A percentile compares a stretch with the other conserved stretches of the same genome.
phyloP scores from a whole-genome alignment of 2,329 filamentous ascomycete species.

The Aspergillus flavus region DNA sequence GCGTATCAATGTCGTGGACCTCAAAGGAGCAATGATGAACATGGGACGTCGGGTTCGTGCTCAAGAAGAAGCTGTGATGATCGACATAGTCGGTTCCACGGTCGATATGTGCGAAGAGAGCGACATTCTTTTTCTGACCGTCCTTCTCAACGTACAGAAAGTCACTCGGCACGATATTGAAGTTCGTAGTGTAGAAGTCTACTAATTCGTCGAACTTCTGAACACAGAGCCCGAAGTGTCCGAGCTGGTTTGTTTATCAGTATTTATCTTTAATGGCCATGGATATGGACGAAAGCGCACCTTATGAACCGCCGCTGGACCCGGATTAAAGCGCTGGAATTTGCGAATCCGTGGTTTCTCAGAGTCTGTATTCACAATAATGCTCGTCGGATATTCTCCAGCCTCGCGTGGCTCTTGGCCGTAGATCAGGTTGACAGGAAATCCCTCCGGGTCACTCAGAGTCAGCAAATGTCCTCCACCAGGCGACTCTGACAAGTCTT shows the following conservation, averaged over 20 bases:
- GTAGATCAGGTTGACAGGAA: constrained; percentile 44
- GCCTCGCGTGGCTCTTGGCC: constrained; percentile 34
- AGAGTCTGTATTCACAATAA: constrained; percentile 29
- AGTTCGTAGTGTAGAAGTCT: constrained; percentile 32
- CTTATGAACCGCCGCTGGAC: constrained; percentile 37
- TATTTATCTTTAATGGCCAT: neutral
- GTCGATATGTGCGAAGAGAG: constrained; percentile 55
- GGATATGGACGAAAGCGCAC: constrained; percentile 15
- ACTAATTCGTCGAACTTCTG: constrained; percentile 28
- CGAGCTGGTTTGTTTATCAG: constrained; percentile 21
- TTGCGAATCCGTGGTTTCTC: constrained; percentile 32
- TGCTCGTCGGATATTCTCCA: constrained; percentile 21
- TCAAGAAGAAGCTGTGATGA: constrained; percentile 58
- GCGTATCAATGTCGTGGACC: constrained; percentile 56
- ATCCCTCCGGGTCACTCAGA: constrained; percentile 44
- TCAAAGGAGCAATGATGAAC: constrained; percentile 57
- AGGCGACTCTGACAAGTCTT: constrained; percentile 39
- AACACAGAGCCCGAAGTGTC: constrained; percentile 33
- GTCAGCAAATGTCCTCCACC: constrained; percentile 44
- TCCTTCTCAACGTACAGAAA: constrained; percentile 30
- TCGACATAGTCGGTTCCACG: constrained; percentile 50
- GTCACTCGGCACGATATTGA: constrained; percentile 36
- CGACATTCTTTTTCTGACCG: constrained; percentile 31
- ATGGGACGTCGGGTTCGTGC: constrained; percentile 34
- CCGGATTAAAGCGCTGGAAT: constrained; percentile 33